phyloP scores from a whole-genome alignment of 2,329 filamentous ascomycete species.

The Dichotomopilus funicola region DNA sequence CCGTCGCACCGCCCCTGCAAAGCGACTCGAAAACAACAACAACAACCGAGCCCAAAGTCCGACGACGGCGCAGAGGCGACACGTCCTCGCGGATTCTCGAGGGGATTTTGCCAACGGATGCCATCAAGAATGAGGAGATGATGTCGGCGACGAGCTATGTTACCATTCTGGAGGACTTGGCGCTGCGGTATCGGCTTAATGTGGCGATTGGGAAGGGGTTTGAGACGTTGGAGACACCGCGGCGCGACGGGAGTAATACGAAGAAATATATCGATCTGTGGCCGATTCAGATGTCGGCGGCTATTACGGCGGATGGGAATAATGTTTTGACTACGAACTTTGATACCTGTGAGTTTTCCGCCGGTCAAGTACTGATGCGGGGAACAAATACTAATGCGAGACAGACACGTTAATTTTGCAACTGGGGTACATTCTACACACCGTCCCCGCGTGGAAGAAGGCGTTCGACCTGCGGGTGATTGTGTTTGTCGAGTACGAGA shows the following conservation, averaged over 20 bases:
- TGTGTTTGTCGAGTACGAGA: constrained; percentile 86
- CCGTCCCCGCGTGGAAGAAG: constrained; percentile 72
- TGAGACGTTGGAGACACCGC: constrained; percentile 65
- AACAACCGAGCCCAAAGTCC: constrained; percentile 25
- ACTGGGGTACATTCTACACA: constrained; percentile 76
- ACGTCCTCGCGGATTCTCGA: constrained; percentile 51
- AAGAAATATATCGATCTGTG: constrained; percentile 83
- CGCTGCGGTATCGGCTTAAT: constrained; percentile 72
- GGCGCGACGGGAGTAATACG: constrained; percentile 46
- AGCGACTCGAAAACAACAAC: constrained; percentile 23
- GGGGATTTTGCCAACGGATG: constrained; percentile 60
- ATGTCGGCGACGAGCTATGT: constrained; percentile 70
- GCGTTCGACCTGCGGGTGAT: constrained; percentile 67
- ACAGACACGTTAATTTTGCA: constrained; percentile 73
- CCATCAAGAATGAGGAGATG: constrained; percentile 59
- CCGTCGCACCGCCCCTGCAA: constrained; percentile 7
- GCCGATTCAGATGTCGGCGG: constrained; percentile 91
- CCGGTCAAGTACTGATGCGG: no score
- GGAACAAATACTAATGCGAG: constrained; percentile 13
- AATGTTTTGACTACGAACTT: constrained; percentile 79
- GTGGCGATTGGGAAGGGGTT: constrained; percentile 81
- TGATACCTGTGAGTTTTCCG: constrained; percentile 63
- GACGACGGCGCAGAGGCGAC: constrained; percentile 41
- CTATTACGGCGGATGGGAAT: constrained; percentile 61
- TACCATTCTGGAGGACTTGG: constrained; percentile 74